Percentiles rank a stretch among this genome's conserved stretches.
phyloP scores from a whole-genome alignment of 2,329 filamentous ascomycete genomes.

The Fusarium sacchari region DNA sequence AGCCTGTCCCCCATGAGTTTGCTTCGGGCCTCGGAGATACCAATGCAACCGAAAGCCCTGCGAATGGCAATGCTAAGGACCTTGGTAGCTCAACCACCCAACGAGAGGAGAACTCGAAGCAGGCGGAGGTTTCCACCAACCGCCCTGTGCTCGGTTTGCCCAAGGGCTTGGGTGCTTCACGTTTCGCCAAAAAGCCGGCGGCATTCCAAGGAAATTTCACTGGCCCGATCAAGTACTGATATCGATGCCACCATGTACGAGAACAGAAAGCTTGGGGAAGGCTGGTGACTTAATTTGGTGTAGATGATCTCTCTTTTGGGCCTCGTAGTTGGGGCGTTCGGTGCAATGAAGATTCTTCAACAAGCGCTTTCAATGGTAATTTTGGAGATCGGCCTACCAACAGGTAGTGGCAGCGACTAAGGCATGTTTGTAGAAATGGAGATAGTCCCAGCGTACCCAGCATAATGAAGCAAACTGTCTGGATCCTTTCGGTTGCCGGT shows the following conservation, averaged over 20 bases:
- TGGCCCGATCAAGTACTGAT: slow-evolving; percentile 8
- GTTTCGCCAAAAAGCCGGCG: slow-evolving; percentile 16
- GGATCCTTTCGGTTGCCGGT: not conserved
- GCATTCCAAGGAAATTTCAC: slow-evolving; percentile 22
- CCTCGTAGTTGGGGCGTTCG: not conserved
- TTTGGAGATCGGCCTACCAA: not conserved
- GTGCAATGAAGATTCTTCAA: not conserved
- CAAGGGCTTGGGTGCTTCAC: slow-evolving; percentile 32
- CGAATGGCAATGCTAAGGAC: not conserved
- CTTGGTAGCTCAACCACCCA: not conserved
- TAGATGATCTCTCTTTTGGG: not conserved
- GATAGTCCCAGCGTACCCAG: slow-evolving; percentile 4
- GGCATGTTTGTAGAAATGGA: slow-evolving; percentile 16
- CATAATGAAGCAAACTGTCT: slow-evolving; percentile 3
- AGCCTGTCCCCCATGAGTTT: not conserved
- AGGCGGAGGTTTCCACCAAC: not conserved
- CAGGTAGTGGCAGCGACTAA: not conserved
- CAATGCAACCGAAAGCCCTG: not conserved
- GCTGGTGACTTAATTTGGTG: not conserved
- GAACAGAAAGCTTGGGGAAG: not conserved
- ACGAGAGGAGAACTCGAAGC: not conserved
- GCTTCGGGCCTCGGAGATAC: not conserved
- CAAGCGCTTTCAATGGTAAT: not conserved
- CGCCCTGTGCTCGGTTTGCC: not conserved
- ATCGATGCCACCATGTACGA: not conserved